Percentiles rank a stretch among this genome's conserved stretches.
Evolutionary conservation across 495 filamentous ascomycete species (phyloP).

Genomic region (Parmelia sp.): DNA sequence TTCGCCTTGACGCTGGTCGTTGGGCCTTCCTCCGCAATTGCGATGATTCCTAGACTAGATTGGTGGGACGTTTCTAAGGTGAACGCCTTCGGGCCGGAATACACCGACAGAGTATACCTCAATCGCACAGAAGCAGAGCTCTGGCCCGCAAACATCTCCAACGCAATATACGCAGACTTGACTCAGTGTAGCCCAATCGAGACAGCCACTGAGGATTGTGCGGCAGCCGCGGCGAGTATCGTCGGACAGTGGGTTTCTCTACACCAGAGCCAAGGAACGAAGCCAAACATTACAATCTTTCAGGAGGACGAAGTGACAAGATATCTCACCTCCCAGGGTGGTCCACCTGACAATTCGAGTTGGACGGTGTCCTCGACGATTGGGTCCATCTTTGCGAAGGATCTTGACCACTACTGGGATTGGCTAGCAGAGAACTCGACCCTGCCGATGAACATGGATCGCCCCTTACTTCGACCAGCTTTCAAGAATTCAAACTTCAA

Average conservation of each 20-base stretch:
- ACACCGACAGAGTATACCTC: slow-evolving; percentile 12
- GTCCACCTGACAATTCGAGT: slow-evolving; percentile 15
- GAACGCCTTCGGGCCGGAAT: slow-evolving; percentile 13
- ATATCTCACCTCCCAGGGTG: slow-evolving; percentile 17
- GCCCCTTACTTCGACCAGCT: slow-evolving; percentile 18
- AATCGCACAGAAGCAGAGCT: slow-evolving; percentile 15
- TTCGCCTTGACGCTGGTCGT: slow-evolving; percentile 15
- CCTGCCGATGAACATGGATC: slow-evolving; percentile 1
- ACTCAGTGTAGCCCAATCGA: neutral
- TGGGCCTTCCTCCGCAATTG: slow-evolving; percentile 19
- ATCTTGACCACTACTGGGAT: slow-evolving; percentile 19
- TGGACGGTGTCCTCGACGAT: slow-evolving; percentile 19
- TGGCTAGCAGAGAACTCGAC: slow-evolving; percentile 21
- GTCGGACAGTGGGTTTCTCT: slow-evolving; percentile 4
- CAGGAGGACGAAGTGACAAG: slow-evolving; percentile 13
- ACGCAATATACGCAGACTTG: slow-evolving; percentile 11
- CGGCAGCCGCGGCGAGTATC: slow-evolving; percentile 3
- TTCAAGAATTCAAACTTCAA: slow-evolving; percentile 11
- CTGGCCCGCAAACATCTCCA: slow-evolving; percentile 18
- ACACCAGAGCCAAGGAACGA: slow-evolving; percentile 16
- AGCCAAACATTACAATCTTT: slow-evolving; percentile 18
- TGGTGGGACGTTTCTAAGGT: slow-evolving; percentile 15
- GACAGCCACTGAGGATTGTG: slow-evolving; percentile 4
- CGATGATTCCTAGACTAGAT: slow-evolving; percentile 18
- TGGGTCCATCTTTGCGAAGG: slow-evolving; percentile 7